phyloP scores from a whole-genome alignment of 2,329 filamentous ascomycete species.

The Aspergillus jensenii region DNA sequence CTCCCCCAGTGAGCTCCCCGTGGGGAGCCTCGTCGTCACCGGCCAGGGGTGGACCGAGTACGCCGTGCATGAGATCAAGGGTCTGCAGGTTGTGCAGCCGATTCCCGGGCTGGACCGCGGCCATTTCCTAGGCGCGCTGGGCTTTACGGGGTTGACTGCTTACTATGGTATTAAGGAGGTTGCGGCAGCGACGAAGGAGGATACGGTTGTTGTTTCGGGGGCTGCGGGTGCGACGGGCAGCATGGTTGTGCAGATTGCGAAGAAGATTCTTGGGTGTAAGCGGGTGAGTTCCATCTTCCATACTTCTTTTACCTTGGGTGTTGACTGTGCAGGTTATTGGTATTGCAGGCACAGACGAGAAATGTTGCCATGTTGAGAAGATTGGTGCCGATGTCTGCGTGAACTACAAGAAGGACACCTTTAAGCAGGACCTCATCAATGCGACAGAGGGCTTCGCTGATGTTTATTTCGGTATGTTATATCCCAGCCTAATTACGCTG shows the following conservation, averaged over 20 bases:
- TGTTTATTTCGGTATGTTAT: slow-evolving; percentile 1
- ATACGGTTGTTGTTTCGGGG: slow-evolving; percentile 48
- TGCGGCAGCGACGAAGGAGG: slow-evolving; percentile 37
- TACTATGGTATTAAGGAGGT: slow-evolving; percentile 48
- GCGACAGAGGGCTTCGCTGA: slow-evolving; percentile 4
- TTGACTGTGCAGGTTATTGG: slow-evolving; percentile 7
- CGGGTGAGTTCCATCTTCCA: not conserved
- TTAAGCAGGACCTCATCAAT: slow-evolving; percentile 4
- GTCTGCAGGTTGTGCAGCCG: not conserved
- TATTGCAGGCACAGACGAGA: slow-evolving; percentile 10
- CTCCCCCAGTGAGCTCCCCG: slow-evolving; percentile 21
- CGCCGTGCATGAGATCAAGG: slow-evolving; percentile 1
- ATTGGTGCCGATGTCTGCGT: slow-evolving; percentile 15
- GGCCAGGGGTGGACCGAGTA: slow-evolving; percentile 17
- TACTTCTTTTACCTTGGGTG: too few species aligned
- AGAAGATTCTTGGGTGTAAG: slow-evolving; percentile 31
- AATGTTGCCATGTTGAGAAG: slow-evolving; percentile 13
- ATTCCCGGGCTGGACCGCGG: slow-evolving; percentile 40
- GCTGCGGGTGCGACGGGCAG: slow-evolving; percentile 51
- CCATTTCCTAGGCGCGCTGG: slow-evolving; percentile 7
- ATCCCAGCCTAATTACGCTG: not conserved
- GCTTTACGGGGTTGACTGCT: slow-evolving; percentile 1
- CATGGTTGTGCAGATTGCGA: slow-evolving; percentile 55
- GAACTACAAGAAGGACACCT: slow-evolving; percentile 7
- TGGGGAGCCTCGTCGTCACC: slow-evolving; percentile 38